These are phyloP conservation scores for Tritrichomonas musculus DNA, from an alignment of 208 protist species.

Conservation along the genomic window DNA sequence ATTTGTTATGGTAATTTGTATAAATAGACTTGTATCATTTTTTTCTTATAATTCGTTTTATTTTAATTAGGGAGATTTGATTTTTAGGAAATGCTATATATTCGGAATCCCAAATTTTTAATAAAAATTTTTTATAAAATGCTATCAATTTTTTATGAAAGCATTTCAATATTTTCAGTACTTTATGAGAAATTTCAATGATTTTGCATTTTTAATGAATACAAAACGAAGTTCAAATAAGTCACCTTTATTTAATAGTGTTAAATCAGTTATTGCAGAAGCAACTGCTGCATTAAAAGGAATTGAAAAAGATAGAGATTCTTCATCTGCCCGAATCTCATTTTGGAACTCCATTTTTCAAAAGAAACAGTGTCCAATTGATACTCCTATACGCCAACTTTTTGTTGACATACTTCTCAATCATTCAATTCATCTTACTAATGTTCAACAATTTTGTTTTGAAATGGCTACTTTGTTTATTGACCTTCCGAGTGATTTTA, in stretches of 20 bases:
- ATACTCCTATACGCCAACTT: background rate
- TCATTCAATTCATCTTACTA: background rate
- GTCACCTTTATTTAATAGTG: no score
- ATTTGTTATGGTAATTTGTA: slow-evolving; percentile 28
- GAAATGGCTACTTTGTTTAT: background rate
- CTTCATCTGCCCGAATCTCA: background rate
- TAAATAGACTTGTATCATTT: no score
- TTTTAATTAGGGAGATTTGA: no score
- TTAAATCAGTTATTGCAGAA: background rate
- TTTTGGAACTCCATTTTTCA: background rate
- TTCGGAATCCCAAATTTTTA: no score
- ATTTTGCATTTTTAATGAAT: no score
- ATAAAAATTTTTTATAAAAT: no score
- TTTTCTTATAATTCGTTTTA: no score
- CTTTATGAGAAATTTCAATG: no score
- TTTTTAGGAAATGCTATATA: no score
- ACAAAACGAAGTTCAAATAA: no score
- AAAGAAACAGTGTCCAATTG: background rate
- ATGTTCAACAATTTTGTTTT: background rate
- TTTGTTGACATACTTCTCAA: background rate
- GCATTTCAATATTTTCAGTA: no score
- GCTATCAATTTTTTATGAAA: no score
- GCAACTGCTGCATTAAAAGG: background rate
- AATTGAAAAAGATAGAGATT: background rate
- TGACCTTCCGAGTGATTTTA: background rate